phyloP scores from a whole-genome alignment of 192 early-diverging fungal genomes.

The Coemansia sp. region DNA sequence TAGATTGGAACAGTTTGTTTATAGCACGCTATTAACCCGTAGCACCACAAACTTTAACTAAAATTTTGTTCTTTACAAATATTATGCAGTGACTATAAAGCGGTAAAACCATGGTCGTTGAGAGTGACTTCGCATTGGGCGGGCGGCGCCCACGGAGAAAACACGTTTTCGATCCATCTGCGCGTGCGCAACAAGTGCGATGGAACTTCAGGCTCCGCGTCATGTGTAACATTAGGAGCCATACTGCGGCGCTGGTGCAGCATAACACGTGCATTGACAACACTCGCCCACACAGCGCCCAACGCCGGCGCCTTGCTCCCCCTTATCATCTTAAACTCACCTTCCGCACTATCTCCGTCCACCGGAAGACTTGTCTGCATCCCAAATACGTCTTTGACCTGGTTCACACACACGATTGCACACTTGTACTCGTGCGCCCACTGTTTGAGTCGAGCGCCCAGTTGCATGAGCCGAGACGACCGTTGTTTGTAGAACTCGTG shows the following conservation, averaged over 20 bases:
- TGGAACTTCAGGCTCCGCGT: neutral
- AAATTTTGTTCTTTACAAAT: neutral
- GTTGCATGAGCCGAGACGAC: constrained; percentile 57
- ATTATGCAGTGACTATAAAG: neutral
- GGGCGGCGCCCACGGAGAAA: constrained; percentile 41
- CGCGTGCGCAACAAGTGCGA: constrained; percentile 26
- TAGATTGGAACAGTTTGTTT: too few species aligned
- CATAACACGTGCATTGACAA: constrained; percentile 66
- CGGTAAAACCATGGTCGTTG: constrained; percentile 21
- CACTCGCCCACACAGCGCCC: constrained; percentile 73
- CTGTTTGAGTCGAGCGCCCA: constrained; percentile 64
- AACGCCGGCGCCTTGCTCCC: constrained; percentile 64
- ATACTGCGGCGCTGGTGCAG: constrained; percentile 47
- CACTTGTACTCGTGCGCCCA: constrained; percentile 63
- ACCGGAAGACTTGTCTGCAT: too few species aligned
- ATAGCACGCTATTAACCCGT: too few species aligned
- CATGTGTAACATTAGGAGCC: constrained; percentile 5
- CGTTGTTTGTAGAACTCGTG: constrained; percentile 42
- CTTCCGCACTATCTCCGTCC: constrained; percentile 8
- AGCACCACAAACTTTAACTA: neutral
- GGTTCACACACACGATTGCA: constrained; percentile 79
- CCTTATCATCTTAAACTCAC: constrained; percentile 9
- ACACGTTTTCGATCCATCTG: constrained; percentile 37
- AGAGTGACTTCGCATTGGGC: constrained; percentile 45
- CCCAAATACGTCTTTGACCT: constrained; percentile 64